A percentile compares a stretch with the other conserved stretches of the same genome.
Evolutionary conservation across 2,329 filamentous ascomycete genomes (phyloP).

Genomic region (Cladosporium sphaerospermum): DNA sequence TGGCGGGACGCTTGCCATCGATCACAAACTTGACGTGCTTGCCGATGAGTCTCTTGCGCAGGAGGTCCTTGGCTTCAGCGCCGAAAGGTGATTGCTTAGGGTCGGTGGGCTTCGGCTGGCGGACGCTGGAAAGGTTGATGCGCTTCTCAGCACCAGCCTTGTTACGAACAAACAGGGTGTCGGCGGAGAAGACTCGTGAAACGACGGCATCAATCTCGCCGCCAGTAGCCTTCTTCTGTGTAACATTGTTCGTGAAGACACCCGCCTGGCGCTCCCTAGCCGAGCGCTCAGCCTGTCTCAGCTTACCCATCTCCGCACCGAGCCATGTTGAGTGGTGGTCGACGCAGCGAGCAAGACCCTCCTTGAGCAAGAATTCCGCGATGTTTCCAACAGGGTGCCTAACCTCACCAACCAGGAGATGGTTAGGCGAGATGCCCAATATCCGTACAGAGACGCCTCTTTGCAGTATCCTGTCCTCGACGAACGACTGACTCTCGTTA

Average conservation of each 20-base stretch:
- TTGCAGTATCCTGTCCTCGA: constrained; percentile 80
- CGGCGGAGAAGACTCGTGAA: constrained; percentile 76
- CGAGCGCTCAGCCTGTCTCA: constrained; percentile 79
- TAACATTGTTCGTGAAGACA: constrained; percentile 74
- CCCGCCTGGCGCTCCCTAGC: constrained; percentile 73
- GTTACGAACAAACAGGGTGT: constrained; percentile 79
- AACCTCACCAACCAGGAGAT: constrained; percentile 81
- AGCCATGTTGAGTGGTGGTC: constrained; percentile 94
- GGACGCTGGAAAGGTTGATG: constrained; percentile 85
- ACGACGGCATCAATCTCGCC: constrained; percentile 74
- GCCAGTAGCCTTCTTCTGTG: constrained; percentile 54
- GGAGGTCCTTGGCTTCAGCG: constrained; percentile 91
- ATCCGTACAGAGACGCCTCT: constrained; percentile 76
- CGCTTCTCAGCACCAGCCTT: constrained; percentile 83
- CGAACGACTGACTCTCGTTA: constrained; percentile 80
- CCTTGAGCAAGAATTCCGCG: constrained; percentile 80
- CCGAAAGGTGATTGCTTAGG: constrained; percentile 80
- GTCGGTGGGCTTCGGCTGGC: constrained; percentile 85
- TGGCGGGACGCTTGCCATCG: constrained; percentile 84
- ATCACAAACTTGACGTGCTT: constrained; percentile 88
- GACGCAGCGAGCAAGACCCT: constrained; percentile 84
- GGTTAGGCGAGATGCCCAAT: constrained; percentile 81
- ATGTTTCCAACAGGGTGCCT: constrained; percentile 86
- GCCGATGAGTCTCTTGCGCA: constrained; percentile 88
- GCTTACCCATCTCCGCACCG: constrained; percentile 76